Base-by-base conservation (phyloP, 225 moss, liverwort and hornwort genomes). In the Physcomitrellopsis africana region DNA sequence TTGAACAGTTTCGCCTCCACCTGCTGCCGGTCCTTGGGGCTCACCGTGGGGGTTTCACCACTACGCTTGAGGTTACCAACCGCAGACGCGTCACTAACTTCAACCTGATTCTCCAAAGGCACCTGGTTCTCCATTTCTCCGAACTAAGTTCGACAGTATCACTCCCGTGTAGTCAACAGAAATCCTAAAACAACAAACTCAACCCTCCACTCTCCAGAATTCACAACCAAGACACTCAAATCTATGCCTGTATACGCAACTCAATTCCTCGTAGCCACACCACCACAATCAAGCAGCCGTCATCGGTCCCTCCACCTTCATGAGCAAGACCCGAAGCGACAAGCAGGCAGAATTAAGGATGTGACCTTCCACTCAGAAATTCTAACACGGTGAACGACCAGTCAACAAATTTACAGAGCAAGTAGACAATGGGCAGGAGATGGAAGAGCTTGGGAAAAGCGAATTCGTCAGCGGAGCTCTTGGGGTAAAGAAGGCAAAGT, bases 31-130 rank as follows among this genome's bases (percentile, higher is more conserved):
- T 87, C 87, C 68, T 82, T 84, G 6, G 84, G 84, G 5, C 82
- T 77, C 0, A 87, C 70, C 27, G 82, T 68, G 1, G 84, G 74
- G 74, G 80, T 37, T 3, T 82, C 84, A 65, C 73, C 82, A 59
- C 84, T 84, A 11, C 82, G 84, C 82, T 87, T 87, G 24, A 75
- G 67, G 19, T 80, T 82, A 8, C 77, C 84, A 16, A 82, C 82
- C 29, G 85, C 51, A 1, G 84, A 77, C 51, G 77, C 67, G 49
- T 77, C 77, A 67, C 85, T 80, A 11, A 64, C 23, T 9, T 24
- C 65, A 37, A 12, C 56, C 7, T 59, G 59, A 44, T 57, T 55
- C 65, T 79, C 85, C 11, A 5, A 10, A n/a, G 80, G 84, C 48
- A 68, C 10, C 70, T 84, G 70, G 5, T 87, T 82, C 80, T 87